A percentile compares a stretch with the other conserved stretches of the same genome.
Conservation (phyloP, 2,329 filamentous ascomycete genomes). For the Pseudonectria foliicola region DNA sequence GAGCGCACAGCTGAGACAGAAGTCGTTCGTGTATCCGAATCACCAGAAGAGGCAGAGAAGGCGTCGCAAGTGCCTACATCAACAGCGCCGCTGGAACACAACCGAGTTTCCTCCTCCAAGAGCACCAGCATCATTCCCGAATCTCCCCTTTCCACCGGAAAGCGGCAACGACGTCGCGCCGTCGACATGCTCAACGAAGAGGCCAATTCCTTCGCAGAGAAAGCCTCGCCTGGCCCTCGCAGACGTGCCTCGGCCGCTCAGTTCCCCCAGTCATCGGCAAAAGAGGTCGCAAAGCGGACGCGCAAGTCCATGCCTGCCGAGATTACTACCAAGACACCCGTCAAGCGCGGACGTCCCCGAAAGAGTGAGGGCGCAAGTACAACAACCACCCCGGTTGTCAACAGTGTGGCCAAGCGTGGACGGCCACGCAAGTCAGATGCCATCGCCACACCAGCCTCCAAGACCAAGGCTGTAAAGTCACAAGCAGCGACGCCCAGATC, state of each 20-base stretch:
- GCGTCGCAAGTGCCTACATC: no score
- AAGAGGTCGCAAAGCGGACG: slow-evolving; percentile 5
- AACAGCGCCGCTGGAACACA: no score
- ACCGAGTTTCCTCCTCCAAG: no score
- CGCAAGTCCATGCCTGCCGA: slow-evolving; percentile 20
- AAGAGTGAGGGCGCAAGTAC: slow-evolving; percentile 12
- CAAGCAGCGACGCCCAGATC: slow-evolving; percentile 3
- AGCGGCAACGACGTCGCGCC: not conserved
- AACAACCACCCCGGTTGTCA: slow-evolving; percentile 8
- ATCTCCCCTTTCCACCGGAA: not conserved
- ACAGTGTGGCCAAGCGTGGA: slow-evolving; percentile 13
- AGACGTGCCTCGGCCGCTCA: slow-evolving; percentile 8
- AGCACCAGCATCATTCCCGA: not conserved
- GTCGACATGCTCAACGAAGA: not conserved
- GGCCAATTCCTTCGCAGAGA: not conserved
- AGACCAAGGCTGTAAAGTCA: slow-evolving; percentile 6
- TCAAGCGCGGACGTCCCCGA: slow-evolving; percentile 17
- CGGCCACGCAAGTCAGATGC: slow-evolving; percentile 17
- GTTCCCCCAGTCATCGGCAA: slow-evolving; percentile 8
- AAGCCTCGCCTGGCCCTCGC: slow-evolving; percentile 5
- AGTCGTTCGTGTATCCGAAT: no score
- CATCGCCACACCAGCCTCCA: slow-evolving; percentile 1
- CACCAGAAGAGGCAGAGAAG: no score
- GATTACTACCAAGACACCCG: slow-evolving; percentile 10
- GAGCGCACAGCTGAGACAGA: no score